Base-by-base conservation (phyloP, 306 rosid species). In the Cucumis sativus region DNA sequence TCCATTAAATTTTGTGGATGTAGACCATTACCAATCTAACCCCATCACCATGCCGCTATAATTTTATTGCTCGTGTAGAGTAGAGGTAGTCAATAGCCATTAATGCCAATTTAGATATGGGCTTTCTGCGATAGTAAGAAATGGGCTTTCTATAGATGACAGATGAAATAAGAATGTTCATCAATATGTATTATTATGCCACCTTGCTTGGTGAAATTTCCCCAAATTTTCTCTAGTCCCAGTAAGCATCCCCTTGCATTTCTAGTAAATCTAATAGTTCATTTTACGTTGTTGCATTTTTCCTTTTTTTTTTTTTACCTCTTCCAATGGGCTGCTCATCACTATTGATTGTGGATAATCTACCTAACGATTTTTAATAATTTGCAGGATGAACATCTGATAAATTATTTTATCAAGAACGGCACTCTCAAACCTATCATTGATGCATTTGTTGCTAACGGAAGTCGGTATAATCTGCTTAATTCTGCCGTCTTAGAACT, bases 381-480 rank as follows among this genome's bases (percentile, higher is more conserved):
- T 81, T 57, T 84, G 87, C 93, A 94, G 98, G 97, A 94, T 84
- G 97, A 90, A 77, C 98, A 91, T 86, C 80, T 94, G 87, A 64
- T 91, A 40, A 89, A 78, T 80, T 88, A 94, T 86, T 85, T 94
- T 76, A 87, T 88, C 72, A 89, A 83, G 88, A 88, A 91, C 80
- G 84, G 91, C 73, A 87, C 89, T 81, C 93, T 94, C 78, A 90
- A 88, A 83, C 96, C 97, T 82, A 84, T 94, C 82, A 80, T 91
- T 25, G 93, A 88, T 76, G 95, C 85, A 63, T 94, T 94, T 84
- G 87, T 91, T 86, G 76, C 86, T 69, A 94, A 94, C 81, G 98
- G 98, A 56, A 85, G 82, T 84, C 98, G 98, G 39, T 94, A 94
- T 81, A 94, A 94, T 87, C 89, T 94, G 83, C 97, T 94, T 54